A percentile compares a stretch with the other conserved stretches of the same genome.
These are phyloP conservation scores for Trametes cingulata DNA, from an alignment of 768 basidiomycete species.

Conservation along the genomic window DNA sequence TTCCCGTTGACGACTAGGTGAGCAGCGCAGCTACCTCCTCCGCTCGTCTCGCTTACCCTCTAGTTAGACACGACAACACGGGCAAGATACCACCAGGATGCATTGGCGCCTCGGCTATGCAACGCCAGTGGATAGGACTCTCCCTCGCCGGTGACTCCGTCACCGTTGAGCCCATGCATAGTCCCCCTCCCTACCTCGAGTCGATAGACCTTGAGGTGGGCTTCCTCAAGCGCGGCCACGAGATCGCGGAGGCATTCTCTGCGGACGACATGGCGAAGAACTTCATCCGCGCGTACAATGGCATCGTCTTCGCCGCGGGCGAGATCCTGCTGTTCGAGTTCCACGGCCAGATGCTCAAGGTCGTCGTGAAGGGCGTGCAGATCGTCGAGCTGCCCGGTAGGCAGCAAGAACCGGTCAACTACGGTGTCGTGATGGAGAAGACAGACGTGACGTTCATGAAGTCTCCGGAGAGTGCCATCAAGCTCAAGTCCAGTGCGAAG, in stretches of 20 bases:
- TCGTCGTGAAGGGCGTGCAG: conserved; percentile 58
- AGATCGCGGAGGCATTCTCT: conserved; percentile 72
- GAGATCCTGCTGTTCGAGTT: conserved; percentile 85
- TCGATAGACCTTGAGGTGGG: conserved; percentile 81
- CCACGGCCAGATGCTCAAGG: conserved; percentile 81
- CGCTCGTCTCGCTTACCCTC: neutral
- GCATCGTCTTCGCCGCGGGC: conserved; percentile 66
- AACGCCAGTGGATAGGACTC: conserved; percentile 89
- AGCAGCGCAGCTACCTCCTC: conserved; percentile 20
- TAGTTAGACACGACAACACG: conserved; percentile 73
- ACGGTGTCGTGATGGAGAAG: conserved; percentile 84
- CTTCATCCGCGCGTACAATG: conserved; percentile 74
- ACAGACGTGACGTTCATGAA: conserved; percentile 93
- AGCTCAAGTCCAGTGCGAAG: conserved; percentile 88
- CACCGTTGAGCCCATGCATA: conserved; percentile 59
- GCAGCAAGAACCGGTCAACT: conserved; percentile 42
- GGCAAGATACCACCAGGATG: conserved; percentile 64
- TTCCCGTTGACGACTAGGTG: conserved; percentile 78
- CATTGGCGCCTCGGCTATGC: conserved; percentile 75
- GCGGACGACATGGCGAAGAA: conserved; percentile 82
- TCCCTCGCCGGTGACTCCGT: conserved; percentile 77
- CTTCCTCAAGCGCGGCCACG: conserved; percentile 54
- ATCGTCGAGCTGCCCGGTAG: conserved; percentile 63
- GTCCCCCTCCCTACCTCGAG: conserved; percentile 62
- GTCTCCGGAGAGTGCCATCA: conserved; percentile 77